phyloP scores from a whole-genome alignment of 2,329 filamentous ascomycete species.

The Paradendryphiella salina region DNA sequence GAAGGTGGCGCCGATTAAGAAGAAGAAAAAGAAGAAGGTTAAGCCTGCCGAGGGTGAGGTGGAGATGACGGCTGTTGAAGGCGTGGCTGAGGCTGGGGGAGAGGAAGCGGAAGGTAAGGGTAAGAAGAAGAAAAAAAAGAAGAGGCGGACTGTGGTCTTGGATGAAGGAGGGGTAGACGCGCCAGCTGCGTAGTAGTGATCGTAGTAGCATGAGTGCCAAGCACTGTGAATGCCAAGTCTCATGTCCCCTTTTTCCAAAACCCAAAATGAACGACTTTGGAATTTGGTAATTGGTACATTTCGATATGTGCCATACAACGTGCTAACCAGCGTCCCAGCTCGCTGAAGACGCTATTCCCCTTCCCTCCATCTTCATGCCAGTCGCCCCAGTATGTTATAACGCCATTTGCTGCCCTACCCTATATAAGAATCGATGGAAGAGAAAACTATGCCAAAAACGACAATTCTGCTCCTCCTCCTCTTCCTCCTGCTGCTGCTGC shows the following conservation, averaged over 20 bases:
- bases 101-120: conserved; percentile 41
- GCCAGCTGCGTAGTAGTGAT: conserved; percentile 11
- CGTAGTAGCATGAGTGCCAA: neutral
- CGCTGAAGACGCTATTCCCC: too few species aligned
- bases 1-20: conserved; percentile 27
- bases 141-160: conserved; percentile 44
- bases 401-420: too few species aligned
- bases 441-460: too few species aligned
- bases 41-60: conserved; percentile 29
- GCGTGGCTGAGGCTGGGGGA: conserved; percentile 21
- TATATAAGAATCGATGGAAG: too few species aligned
- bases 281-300: too few species aligned
- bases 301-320: too few species aligned
- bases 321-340: too few species aligned
- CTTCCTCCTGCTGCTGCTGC: too few species aligned
- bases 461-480: too few species aligned
- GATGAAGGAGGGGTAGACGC: conserved; percentile 29
- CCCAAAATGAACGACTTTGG: too few species aligned
- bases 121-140: conserved; percentile 50
- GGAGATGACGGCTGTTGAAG: neutral
- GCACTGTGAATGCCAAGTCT: neutral
- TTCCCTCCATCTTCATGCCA: too few species aligned
- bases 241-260: neutral
- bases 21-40: conserved; percentile 52
- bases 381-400: too few species aligned